These are phyloP conservation scores for Purshia tridentata DNA, from an alignment of 306 rosid genomes.

Conservation along the genomic window DNA sequence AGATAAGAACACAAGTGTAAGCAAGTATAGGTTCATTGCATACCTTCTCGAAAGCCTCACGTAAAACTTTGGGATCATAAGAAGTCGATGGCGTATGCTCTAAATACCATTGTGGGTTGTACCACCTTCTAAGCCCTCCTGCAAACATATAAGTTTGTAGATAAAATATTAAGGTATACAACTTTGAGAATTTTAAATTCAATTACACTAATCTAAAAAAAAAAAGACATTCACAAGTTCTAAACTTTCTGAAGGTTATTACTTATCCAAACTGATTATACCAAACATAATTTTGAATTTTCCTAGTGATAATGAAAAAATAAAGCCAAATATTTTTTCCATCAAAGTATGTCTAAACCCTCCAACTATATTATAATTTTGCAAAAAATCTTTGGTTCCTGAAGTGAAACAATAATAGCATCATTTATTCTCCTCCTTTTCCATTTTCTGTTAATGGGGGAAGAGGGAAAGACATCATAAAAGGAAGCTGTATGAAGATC, in stretches of 20 bases:
- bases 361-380: background rate
- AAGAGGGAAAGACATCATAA: background rate
- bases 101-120: constrained; percentile 80
- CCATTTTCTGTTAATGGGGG: background rate
- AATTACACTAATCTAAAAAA: background rate
- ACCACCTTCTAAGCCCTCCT: constrained; percentile 95
- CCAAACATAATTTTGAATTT: background rate
- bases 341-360: background rate
- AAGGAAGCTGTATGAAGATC: background rate
- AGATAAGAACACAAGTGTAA: background rate
- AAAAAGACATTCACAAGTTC: background rate
- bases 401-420: background rate
- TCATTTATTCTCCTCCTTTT: background rate
- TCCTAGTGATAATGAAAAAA: no score
- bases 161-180: constrained; percentile 5
- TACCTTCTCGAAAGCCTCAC: constrained; percentile 82
- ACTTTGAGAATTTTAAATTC: background rate
- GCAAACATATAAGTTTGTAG: constrained; percentile 24
- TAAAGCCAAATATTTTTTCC: no score
- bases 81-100: constrained; percentile 73
- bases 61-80: constrained; percentile 62
- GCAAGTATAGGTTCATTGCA: constrained; percentile 24
- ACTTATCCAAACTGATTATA: background rate
- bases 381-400: background rate
- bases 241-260: background rate